Evolutionary conservation across 2,329 filamentous ascomycete species (phyloP).

Genomic region (Ophiognomonia clavigignenti-juglandacearum): DNA sequence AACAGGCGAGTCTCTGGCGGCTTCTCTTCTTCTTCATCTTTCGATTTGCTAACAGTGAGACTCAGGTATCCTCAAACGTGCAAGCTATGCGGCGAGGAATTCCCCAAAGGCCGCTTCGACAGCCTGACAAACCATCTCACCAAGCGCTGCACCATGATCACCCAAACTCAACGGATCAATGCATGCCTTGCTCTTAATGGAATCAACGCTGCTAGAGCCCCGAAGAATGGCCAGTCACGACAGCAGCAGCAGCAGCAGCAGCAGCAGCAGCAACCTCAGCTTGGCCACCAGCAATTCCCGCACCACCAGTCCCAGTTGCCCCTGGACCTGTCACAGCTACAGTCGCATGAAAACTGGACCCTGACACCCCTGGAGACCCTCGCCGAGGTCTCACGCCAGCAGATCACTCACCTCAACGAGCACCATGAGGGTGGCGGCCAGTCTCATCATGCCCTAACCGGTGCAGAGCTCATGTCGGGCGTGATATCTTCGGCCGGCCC

Average conservation of each 20-base stretch:
- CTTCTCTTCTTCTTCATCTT: not conserved
- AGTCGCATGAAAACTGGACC: constrained; percentile 58
- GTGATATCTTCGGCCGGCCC: constrained; percentile 1
- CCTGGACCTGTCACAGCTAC: constrained; percentile 35
- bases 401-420: constrained; percentile 64
- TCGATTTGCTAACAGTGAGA: not conserved
- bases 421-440: constrained; percentile 44
- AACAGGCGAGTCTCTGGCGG: constrained; percentile 75
- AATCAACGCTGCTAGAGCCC: constrained; percentile 45
- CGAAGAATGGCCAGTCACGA: constrained; percentile 2
- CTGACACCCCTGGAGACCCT: constrained; percentile 83
- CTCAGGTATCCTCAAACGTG: constrained; percentile 91
- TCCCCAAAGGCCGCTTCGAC: constrained; percentile 85
- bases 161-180: constrained; percentile 68
- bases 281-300: constrained; percentile 31
- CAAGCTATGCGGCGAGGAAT: constrained; percentile 82
- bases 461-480: constrained; percentile 4
- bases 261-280: constrained; percentile 17
- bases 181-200: constrained; percentile 70
- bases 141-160: constrained; percentile 80
- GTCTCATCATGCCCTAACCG: constrained; percentile 35
- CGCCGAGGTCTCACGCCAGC: constrained; percentile 74
- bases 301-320: constrained; percentile 32
- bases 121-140: constrained; percentile 75
- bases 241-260: constrained; percentile 17